Base-by-base conservation (phyloP, 371 early-diverging fungal species). In the Batkoa obscura region DNA sequence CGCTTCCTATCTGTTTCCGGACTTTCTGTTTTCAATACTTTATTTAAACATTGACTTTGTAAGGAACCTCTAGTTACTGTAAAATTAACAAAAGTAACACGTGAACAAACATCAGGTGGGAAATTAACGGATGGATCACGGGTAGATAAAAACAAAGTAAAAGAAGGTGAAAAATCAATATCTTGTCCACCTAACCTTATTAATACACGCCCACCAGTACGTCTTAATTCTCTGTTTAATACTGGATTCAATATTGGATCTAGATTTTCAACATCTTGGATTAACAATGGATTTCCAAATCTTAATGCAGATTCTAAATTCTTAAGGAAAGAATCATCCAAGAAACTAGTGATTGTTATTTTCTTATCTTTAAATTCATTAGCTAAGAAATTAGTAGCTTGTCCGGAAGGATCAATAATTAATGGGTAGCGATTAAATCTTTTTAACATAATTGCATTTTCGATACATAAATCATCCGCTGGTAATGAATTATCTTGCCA, bases 81-180 rank as follows among this genome's bases (percentile, higher is more conserved):
- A 65, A 96, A 98, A 80, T 96, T 98, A 55, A 96, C 94, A 73
- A 98, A 91, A 0, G 95, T 94, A 5, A 94, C 94, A 51, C 98
- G 86, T 59, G 87, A 86, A 74, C 88, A 92, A 30, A 98, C 82
- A 63, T 97, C 96, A 1, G 97, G 94, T 3, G 90, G 75, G 76
- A 95, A 94, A 61, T 78, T 74, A 57, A 90, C 88, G 0, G 89
- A 83, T 2, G 96, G 86, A 66, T 95, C 93, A 53, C 94, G 81
- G 2, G 95, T 96, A 3, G 90, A 77, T 61, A 98, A 66, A 76
- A 90, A 94, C 34, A 97, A 70, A 1, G 83, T 86, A 73, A 98
- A 98, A 3, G 92, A 72, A 10, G 99, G 95, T 33, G 97, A 97
- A 69, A 94, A 94, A 72, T 98, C 99, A 58, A 98, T 93, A 57